phyloP scores from a whole-genome alignment of 345 rosid genomes.

The Salix purpurea region DNA sequence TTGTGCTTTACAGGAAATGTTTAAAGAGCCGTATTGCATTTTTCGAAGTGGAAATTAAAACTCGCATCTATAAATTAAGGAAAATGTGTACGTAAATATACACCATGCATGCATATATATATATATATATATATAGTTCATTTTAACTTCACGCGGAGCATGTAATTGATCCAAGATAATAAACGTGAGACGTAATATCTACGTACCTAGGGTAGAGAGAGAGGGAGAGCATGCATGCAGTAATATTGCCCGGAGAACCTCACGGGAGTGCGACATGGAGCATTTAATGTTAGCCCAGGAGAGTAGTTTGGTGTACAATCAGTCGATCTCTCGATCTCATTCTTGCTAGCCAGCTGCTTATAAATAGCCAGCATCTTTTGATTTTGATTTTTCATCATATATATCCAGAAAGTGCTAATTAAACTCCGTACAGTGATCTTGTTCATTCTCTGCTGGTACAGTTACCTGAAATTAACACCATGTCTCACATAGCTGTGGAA shows the following conservation, averaged over 20 bases:
- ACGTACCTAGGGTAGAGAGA: background rate
- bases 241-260: slow-evolving; percentile 25
- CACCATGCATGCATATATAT: slow-evolving; percentile 3
- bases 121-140: background rate
- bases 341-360: slow-evolving; percentile 3
- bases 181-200: slow-evolving; percentile 51
- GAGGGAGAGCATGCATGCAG: slow-evolving; percentile 6
- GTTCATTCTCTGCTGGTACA: background rate
- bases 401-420: no score
- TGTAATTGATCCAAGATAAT: slow-evolving; percentile 53
- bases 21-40: background rate
- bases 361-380: slow-evolving; percentile 12
- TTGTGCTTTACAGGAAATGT: no score
- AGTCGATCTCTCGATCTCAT: background rate
- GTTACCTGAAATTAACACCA: background rate
- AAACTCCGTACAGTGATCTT: background rate
- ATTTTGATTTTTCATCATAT: background rate
- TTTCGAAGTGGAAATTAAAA: no score
- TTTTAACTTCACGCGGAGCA: slow-evolving; percentile 36
- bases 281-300: slow-evolving; percentile 40
- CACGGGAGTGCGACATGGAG: slow-evolving; percentile 54
- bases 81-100: slow-evolving; percentile 15
- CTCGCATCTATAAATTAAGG: background rate
- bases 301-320: background rate
- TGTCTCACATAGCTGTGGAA: slow-evolving; percentile 91